Percentiles rank a stretch among this genome's conserved stretches.
Conservation (phyloP, 768 basidiomycete genomes). For the Hydnum rufescens region DNA sequence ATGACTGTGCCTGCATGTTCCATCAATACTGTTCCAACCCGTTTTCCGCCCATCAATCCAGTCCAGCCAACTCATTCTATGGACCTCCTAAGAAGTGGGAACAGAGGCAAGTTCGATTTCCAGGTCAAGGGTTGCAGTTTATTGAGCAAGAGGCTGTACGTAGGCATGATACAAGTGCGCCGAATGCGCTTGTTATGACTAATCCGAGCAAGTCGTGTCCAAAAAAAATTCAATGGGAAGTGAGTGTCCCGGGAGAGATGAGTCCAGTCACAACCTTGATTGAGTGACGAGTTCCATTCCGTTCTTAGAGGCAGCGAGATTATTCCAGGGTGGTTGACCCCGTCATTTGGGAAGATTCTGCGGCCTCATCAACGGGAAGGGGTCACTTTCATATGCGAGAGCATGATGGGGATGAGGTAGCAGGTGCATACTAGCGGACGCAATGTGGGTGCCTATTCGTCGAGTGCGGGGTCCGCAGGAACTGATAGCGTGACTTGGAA, state of each 20-base stretch:
- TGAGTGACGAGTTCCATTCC: conserved; percentile 11
- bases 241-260: conserved; percentile 16
- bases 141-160: not conserved
- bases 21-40: no score
- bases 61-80: not conserved
- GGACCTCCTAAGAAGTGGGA: not conserved
- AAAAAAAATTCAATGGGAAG: conserved; percentile 52
- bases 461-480: no score
- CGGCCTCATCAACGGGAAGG: conserved; percentile 85
- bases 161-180: conserved; percentile 59
- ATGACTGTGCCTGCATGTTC: no score
- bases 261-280: not conserved
- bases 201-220: conserved; percentile 47
- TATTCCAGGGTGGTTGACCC: conserved; percentile 77
- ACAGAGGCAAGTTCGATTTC: not conserved
- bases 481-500: conserved; percentile 48
- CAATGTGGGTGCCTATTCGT: conserved; percentile 48
- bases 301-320: conserved; percentile 15
- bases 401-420: conserved; percentile 81
- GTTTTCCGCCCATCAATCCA: no score
- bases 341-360: conserved; percentile 49
- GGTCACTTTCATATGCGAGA: conserved; percentile 82
- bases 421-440: conserved; percentile 95
- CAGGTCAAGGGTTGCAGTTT: not conserved
- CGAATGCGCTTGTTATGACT: conserved; percentile 75